phyloP scores from a whole-genome alignment of 306 rosid genomes.

The Erythrophleum fordii region DNA sequence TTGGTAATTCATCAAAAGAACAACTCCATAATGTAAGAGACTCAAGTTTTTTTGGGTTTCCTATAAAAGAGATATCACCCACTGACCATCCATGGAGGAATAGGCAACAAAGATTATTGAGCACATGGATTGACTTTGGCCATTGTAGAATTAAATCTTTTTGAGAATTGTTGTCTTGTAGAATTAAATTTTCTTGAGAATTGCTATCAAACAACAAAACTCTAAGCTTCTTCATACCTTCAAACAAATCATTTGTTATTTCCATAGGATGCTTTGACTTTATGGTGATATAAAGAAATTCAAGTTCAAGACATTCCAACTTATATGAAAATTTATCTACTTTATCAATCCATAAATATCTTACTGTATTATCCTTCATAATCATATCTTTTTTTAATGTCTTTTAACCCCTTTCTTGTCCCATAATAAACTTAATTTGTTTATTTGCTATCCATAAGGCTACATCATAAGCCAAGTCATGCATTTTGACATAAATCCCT shows the following conservation, averaged over 20 bases:
- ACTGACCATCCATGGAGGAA: not conserved
- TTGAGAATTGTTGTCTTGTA: not conserved
- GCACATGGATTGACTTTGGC: not conserved
- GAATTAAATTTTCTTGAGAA: no score
- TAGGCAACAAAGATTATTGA: not conserved
- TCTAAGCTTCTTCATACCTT: not conserved
- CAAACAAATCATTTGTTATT: not conserved
- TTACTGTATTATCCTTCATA: not conserved
- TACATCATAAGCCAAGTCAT: not conserved
- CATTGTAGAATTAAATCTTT: no score
- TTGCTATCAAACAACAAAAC: not conserved
- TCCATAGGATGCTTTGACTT: not conserved
- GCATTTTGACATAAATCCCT: not conserved
- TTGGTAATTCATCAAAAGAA: not conserved
- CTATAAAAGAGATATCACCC: not conserved
- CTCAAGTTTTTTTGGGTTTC: not conserved
- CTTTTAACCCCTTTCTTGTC: not conserved
- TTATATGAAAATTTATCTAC: not conserved
- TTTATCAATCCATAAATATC: not conserved
- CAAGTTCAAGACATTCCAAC: not conserved
- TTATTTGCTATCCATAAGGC: not conserved
- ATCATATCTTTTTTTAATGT: not conserved
- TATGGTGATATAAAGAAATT: not conserved
- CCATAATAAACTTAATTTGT: not conserved
- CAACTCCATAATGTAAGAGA: not conserved